A percentile compares a stretch with the other conserved stretches of the same genome.
Evolutionary conservation across 352 stramenopile genomes (phyloP).

Genomic region (Aphanomyces cochlioides): DNA sequence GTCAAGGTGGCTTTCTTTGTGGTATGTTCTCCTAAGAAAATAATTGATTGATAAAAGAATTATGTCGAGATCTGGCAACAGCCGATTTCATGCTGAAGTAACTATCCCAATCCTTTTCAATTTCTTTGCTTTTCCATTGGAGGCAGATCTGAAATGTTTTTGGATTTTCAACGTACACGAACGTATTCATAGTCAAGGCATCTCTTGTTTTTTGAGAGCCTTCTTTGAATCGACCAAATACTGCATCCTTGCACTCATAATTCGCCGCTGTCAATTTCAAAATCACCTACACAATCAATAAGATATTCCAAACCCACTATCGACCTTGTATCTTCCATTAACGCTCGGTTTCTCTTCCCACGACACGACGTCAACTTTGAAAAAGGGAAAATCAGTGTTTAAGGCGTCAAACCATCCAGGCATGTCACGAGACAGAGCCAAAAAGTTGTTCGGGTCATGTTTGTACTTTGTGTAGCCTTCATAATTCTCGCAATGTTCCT

Average conservation of each 20-base stretch:
- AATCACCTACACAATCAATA: not conserved
- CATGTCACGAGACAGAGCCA: not conserved
- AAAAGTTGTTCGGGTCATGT: slow-evolving; percentile 2
- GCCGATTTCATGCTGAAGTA: slow-evolving; percentile 45
- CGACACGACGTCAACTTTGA: not conserved
- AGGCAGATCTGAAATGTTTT: slow-evolving; percentile 86
- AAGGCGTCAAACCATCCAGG: not conserved
- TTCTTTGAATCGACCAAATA: not conserved
- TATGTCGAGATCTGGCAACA: slow-evolving; percentile 62
- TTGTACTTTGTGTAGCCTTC: not conserved
- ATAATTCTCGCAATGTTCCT: slow-evolving; percentile 2
- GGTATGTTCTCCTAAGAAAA: slow-evolving; percentile 72
- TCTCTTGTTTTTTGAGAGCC: too few species aligned
- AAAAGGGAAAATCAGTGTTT: not conserved
- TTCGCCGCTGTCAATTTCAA: not conserved
- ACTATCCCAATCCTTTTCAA: slow-evolving; percentile 27
- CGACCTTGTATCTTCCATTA: not conserved
- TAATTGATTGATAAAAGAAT: slow-evolving; percentile 25
- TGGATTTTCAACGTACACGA: slow-evolving; percentile 28
- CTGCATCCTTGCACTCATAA: not conserved
- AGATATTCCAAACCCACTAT: not conserved
- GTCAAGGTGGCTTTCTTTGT: slow-evolving; percentile 23
- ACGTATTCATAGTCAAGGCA: too few species aligned
- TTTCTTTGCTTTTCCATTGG: slow-evolving; percentile 68
- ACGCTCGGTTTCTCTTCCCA: not conserved